Base-by-base conservation (phyloP, 2,329 filamentous ascomycete species). In the Ilyonectria mors-panacis region DNA sequence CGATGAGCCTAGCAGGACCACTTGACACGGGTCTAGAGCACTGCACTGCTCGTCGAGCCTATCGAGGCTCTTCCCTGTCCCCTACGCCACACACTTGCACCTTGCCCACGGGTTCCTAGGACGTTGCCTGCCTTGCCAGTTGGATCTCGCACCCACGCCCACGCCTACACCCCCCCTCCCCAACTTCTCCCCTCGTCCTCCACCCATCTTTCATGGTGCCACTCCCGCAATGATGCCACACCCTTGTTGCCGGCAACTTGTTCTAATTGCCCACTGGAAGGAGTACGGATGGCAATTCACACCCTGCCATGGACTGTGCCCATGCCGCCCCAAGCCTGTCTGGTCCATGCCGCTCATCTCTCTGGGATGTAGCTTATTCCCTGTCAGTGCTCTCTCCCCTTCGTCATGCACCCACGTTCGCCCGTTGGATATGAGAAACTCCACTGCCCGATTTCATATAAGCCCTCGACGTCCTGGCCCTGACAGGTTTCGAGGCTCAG, bases 371-470 rank as follows among this genome's bases (percentile, higher is more conserved):
- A 72, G 73, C 68, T 73, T 69, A 66, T 70, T 75, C 73, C 70
- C 67, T 76, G 69, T 71, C 72, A 63, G 55, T 75, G 69, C 73
- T 70, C 66, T 66, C 68, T 71, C 59, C 73, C 72, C 75, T 70
- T 72, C 72, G 70, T 76, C 73, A 78, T 78, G 76, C 73, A 75
- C 67, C 63, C 55, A 65, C 50, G 66, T 63, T 67, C 37, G 66
- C 63, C 66, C 62, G 70, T 69, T 73, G 63, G 66, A 65, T 60
- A 65, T 68, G 69, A 67, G 39, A 67, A 70, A 66, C 69, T 70
- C 67, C 70, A 71, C 72, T 73, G 74, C 70, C 73, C 65, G 70
- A 70, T 74, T 69, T 76, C 76, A 76, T 77, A 78, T 78, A 78
- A 78, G 75, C 75, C 70, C 68, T 70, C 71, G 67, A 67, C 61